A percentile compares a stretch with the other conserved stretches of the same genome.
These are phyloP conservation scores for Botrytis deweyae DNA, from an alignment of 2,329 filamentous ascomycete species.

Conservation along the genomic window DNA sequence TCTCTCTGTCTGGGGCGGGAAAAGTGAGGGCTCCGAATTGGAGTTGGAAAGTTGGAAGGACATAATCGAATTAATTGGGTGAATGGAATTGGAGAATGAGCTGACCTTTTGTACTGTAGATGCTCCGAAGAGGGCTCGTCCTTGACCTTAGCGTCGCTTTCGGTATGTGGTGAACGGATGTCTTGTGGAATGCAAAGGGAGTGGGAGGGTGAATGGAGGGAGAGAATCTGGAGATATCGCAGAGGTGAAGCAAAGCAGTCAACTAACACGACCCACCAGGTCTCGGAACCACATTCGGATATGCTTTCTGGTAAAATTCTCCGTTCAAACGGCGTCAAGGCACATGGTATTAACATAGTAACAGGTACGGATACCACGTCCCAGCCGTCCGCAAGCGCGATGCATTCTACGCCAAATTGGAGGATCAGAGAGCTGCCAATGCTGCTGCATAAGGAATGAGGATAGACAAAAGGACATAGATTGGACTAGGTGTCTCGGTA, in stretches of 20 bases:
- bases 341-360: background rate
- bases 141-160: slow-evolving; percentile 57
- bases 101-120: slow-evolving; percentile 44
- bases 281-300: slow-evolving; percentile 53
- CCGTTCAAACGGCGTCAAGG: background rate
- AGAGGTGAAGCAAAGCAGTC: slow-evolving; percentile 15
- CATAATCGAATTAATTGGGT: slow-evolving; percentile 18
- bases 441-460: slow-evolving; percentile 31
- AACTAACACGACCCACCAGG: slow-evolving; percentile 41
- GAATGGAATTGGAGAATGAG: slow-evolving; percentile 26
- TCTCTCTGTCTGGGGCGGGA: background rate
- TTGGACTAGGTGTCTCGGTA: background rate
- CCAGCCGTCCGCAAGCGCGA: slow-evolving; percentile 44
- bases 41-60: background rate
- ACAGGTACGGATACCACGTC: slow-evolving; percentile 45
- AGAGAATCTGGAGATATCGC: background rate
- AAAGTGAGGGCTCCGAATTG: background rate
- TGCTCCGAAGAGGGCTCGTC: slow-evolving; percentile 58
- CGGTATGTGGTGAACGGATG: slow-evolving; percentile 44
- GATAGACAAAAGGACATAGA: slow-evolving; percentile 19
- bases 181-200: background rate
- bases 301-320: slow-evolving; percentile 53
- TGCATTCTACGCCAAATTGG: slow-evolving; percentile 44
- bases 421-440: slow-evolving; percentile 42
- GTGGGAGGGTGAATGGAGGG: background rate